Evolutionary conservation across 2,329 filamentous ascomycete species (phyloP).

Genomic region (Fusarium bactridioides): DNA sequence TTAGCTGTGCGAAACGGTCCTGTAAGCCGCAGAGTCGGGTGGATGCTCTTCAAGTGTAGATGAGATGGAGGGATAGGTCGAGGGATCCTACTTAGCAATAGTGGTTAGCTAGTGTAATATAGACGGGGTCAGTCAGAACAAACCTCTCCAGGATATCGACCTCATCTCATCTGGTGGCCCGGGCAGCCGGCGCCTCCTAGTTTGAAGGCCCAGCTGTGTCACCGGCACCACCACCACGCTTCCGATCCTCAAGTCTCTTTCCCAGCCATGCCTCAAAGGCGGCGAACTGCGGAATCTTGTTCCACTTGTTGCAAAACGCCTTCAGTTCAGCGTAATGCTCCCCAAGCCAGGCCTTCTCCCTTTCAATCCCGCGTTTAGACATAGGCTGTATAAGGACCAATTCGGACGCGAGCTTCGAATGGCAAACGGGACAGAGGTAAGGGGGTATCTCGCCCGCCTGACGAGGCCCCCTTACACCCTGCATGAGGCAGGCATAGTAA

Average conservation of each 20-base stretch:
- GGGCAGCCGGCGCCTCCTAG: background rate
- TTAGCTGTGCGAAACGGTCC: too few species aligned
- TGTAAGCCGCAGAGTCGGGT: too few species aligned
- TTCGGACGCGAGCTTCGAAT: constrained; percentile 57
- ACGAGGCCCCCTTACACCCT: constrained; percentile 62
- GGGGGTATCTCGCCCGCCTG: constrained; percentile 71
- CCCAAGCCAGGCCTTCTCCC: constrained; percentile 26
- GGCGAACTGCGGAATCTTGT: constrained; percentile 54
- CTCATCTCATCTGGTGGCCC: too few species aligned
- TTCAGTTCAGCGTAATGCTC: constrained; percentile 52
- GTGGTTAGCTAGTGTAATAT: background rate
- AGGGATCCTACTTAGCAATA: constrained; percentile 25
- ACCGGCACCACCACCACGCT: background rate
- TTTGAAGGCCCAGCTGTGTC: background rate
- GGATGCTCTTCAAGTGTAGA: constrained; percentile 34
- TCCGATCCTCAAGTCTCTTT: constrained; percentile 16
- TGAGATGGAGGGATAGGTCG: constrained; percentile 41
- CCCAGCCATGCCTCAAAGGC: constrained; percentile 56
- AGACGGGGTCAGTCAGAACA: background rate
- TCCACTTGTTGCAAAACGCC: constrained; percentile 52
- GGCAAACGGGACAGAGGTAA: constrained; percentile 68
- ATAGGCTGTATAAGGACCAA: background rate
- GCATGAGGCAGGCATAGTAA: constrained; percentile 72
- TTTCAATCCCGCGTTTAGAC: constrained; percentile 28
- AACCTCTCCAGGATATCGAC: background rate